These are phyloP conservation scores for Mycena polygramma DNA, from an alignment of 768 basidiomycete genomes.

Conservation along the genomic window DNA sequence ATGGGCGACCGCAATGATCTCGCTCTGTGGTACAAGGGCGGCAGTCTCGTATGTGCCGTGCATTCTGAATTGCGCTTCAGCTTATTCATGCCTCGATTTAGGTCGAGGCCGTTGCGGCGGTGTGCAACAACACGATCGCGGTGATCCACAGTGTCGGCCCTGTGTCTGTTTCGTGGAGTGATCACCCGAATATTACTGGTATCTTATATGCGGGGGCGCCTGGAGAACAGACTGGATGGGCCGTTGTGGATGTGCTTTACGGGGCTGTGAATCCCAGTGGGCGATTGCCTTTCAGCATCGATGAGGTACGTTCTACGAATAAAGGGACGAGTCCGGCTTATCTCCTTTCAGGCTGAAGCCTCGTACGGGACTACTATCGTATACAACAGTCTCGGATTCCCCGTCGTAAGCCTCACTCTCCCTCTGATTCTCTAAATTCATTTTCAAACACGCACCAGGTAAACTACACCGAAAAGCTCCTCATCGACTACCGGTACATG, in stretches of 20 bases:
- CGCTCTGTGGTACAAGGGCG: constrained; percentile 69
- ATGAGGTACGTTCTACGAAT: constrained; percentile 57
- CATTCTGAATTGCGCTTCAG: not conserved
- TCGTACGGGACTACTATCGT: constrained; percentile 49
- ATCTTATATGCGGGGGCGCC: constrained; percentile 44
- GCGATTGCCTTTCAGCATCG: constrained; percentile 79
- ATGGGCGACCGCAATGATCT: constrained; percentile 71
- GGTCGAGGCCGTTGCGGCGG: constrained; percentile 71
- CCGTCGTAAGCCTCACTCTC: constrained; percentile 37
- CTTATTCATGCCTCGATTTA: constrained; percentile 38
- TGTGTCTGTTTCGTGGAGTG: constrained; percentile 77
- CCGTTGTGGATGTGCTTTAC: constrained; percentile 83
- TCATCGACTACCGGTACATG: constrained; percentile 79
- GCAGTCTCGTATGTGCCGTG: constrained; percentile 53
- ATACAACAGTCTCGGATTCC: constrained; percentile 53
- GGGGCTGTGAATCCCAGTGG: constrained; percentile 84
- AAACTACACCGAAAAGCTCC: constrained; percentile 74
- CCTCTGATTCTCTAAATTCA: constrained; percentile 15
- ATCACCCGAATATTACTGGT: constrained; percentile 79
- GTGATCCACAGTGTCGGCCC: constrained; percentile 87
- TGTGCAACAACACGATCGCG: constrained; percentile 84
- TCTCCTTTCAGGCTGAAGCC: constrained; percentile 11
- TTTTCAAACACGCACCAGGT: constrained; percentile 53
- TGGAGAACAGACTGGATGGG: constrained; percentile 86
- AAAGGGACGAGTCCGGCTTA: not conserved